These are phyloP conservation scores for Pythium apleroticum DNA, from an alignment of 352 stramenopile species.

Conservation along the genomic window DNA sequence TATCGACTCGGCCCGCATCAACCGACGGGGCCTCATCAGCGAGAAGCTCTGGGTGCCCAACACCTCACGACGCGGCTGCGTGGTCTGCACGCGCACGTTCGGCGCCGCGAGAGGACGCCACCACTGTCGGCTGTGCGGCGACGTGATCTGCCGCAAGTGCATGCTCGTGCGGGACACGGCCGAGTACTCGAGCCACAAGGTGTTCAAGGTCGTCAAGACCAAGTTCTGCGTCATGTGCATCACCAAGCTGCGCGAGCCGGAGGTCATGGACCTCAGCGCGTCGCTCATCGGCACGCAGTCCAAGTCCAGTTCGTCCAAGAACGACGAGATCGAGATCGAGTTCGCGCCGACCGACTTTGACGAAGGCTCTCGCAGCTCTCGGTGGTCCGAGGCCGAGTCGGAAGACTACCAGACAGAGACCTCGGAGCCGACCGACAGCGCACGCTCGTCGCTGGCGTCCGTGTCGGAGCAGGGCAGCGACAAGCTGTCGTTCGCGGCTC, in stretches of 20 bases:
- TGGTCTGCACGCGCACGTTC: constrained; percentile 63
- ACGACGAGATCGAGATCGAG: not conserved
- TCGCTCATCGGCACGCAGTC: not conserved
- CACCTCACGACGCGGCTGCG: constrained; percentile 39
- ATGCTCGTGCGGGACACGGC: constrained; percentile 51
- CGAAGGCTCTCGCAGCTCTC: constrained; percentile 29
- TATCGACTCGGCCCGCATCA: constrained; percentile 64
- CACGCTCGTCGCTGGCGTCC: constrained; percentile 32
- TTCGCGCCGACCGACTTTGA: constrained; percentile 16
- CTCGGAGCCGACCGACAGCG: constrained; percentile 38
- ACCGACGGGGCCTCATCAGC: constrained; percentile 47
- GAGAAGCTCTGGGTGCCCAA: constrained; percentile 60
- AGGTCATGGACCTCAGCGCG: constrained; percentile 7
- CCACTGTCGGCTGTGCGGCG: constrained; percentile 77
- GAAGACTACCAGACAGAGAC: constrained; percentile 33
- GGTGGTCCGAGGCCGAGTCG: constrained; percentile 52
- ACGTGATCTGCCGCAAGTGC: constrained; percentile 73
- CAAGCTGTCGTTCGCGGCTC: constrained; percentile 40
- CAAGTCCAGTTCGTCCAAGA: not conserved
- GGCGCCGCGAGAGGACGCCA: constrained; percentile 59
- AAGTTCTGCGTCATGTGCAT: constrained; percentile 62
- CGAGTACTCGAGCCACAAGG: constrained; percentile 32
- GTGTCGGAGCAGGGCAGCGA: constrained; percentile 24
- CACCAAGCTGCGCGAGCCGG: constrained; percentile 43
- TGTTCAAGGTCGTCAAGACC: constrained; percentile 55